These are phyloP conservation scores for Colletotrichum sp. DNA, from an alignment of 2,329 filamentous ascomycete species.

Conservation along the genomic window DNA sequence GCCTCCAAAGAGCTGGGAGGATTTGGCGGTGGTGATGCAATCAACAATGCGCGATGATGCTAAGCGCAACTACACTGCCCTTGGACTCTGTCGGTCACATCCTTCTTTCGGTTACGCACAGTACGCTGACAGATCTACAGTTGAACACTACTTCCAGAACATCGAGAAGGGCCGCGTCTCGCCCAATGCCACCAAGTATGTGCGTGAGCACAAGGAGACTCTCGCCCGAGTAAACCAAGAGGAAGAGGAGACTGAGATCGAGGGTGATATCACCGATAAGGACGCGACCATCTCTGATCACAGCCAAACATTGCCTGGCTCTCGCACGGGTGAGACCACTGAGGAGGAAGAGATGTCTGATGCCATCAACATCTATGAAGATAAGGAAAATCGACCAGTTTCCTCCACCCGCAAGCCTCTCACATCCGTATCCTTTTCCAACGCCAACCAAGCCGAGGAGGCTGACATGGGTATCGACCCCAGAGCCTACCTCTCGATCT, in stretches of 20 bases:
- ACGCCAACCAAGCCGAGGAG: not conserved
- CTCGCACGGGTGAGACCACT: not conserved
- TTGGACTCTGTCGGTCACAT: constrained; percentile 43
- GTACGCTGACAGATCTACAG: constrained; percentile 27
- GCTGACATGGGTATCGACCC: not conserved
- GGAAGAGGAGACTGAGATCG: not conserved
- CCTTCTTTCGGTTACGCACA: not conserved
- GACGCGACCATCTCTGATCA: not conserved
- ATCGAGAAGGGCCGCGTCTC: constrained; percentile 40
- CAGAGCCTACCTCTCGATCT: not conserved
- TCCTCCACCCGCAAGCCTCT: not conserved
- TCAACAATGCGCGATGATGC: constrained; percentile 34
- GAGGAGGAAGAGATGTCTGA: not conserved
- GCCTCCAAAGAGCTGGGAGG: constrained; percentile 35
- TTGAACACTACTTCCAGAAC: constrained; percentile 53
- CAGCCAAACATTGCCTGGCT: not conserved
- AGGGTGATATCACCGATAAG: not conserved
- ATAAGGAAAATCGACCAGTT: not conserved
- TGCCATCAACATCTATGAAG: not conserved
- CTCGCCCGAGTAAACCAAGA: not conserved
- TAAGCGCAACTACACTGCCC: constrained; percentile 43
- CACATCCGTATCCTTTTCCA: not conserved
- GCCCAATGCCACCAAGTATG: constrained; percentile 38
- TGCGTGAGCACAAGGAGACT: constrained; percentile 34
- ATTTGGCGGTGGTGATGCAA: constrained; percentile 44